Conservation (phyloP, 1,284 basidiomycete genomes). For the Wolfiporia cocos region DNA sequence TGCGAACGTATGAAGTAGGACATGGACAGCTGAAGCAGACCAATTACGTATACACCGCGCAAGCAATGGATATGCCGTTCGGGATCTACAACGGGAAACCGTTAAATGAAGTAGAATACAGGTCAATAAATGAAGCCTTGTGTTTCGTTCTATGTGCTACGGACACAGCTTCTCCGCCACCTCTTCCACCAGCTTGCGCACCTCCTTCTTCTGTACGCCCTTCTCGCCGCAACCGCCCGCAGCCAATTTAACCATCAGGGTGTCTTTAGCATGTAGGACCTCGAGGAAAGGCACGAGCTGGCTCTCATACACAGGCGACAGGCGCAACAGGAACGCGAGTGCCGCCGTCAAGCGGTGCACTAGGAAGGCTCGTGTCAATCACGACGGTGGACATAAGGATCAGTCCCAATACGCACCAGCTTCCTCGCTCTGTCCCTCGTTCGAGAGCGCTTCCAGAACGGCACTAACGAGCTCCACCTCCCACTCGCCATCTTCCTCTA, state of each 20-base stretch:
- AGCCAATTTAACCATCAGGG: conserved; percentile 46
- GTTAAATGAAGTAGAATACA: no score
- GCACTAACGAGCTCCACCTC: conserved; percentile 79
- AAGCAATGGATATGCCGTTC: no score
- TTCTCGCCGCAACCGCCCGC: conserved; percentile 42
- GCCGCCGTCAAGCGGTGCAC: conserved; percentile 79
- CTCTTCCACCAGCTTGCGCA: conserved; percentile 58
- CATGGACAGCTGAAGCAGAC: no score
- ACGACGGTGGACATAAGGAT: no score
- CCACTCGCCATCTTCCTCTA: conserved; percentile 69
- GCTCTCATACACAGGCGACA: conserved; percentile 57
- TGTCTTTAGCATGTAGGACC: conserved; percentile 56
- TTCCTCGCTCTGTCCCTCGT: conserved; percentile 71
- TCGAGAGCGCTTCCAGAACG: conserved; percentile 65
- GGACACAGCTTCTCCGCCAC: conserved; percentile 46
- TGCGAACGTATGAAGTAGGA: no score
- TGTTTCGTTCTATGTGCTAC: no score
- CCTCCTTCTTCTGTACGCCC: conserved; percentile 57
- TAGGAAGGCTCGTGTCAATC: no score
- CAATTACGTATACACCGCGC: no score
- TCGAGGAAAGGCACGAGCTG: conserved; percentile 56
- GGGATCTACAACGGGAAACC: no score
- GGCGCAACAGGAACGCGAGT: conserved; percentile 64
- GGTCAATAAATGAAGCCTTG: no score
- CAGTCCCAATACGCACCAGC: conserved; percentile 55